These are phyloP conservation scores for Catenaria anguillulae DNA, from an alignment of 371 early-diverging fungal species.

Conservation along the genomic window DNA sequence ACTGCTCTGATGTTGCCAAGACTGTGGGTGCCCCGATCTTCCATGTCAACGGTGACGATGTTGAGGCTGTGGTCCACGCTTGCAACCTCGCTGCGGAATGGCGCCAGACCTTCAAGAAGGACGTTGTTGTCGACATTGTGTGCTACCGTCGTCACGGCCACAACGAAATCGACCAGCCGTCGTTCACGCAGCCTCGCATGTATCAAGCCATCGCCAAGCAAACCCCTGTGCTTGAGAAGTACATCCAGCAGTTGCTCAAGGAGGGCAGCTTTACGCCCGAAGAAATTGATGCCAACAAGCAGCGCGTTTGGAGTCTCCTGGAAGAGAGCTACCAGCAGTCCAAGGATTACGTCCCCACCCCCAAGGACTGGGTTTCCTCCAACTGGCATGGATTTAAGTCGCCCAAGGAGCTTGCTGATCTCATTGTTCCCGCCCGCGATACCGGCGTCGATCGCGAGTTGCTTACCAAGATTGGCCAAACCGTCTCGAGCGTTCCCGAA, in stretches of 20 bases:
- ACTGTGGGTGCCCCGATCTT: constrained; percentile 87
- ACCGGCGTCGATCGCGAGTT: constrained; percentile 26
- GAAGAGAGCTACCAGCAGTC: constrained; percentile 78
- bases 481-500: constrained; percentile 61
- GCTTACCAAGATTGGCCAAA: constrained; percentile 62
- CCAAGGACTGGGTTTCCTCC: constrained; percentile 84
- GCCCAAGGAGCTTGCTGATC: constrained; percentile 62
- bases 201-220: constrained; percentile 77
- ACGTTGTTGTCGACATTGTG: constrained; percentile 89
- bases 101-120: constrained; percentile 87
- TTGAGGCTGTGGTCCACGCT: constrained; percentile 85
- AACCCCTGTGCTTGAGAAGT: constrained; percentile 64
- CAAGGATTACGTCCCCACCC: constrained; percentile 71
- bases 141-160: constrained; percentile 95
- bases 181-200: constrained; percentile 96
- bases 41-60: constrained; percentile 96
- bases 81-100: constrained; percentile 89
- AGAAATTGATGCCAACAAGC: constrained; percentile 71
- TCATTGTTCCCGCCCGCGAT: constrained; percentile 22
- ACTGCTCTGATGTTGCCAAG: constrained; percentile 95
- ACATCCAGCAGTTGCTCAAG: constrained; percentile 56
- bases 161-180: constrained; percentile 96
- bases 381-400: constrained; percentile 81
- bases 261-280: constrained; percentile 69
- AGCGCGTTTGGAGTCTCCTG: constrained; percentile 74